A percentile compares a stretch with the other conserved stretches of the same genome.
Conservation (phyloP, 1,284 basidiomycete species). For the Phenoliferia sp. region DNA sequence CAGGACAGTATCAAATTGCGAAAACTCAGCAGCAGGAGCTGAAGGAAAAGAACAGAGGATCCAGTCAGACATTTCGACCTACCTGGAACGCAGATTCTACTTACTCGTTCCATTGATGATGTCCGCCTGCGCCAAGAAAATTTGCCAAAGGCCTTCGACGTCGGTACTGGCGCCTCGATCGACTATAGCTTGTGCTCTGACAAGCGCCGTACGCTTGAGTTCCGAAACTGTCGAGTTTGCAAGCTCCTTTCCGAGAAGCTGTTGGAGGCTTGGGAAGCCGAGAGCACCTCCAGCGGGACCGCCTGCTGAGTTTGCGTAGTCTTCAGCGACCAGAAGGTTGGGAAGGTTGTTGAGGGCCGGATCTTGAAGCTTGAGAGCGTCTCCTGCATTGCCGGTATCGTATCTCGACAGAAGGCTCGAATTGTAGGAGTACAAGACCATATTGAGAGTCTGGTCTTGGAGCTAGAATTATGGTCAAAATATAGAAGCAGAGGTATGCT, state of each 20-base stretch:
- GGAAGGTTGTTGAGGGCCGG: not conserved
- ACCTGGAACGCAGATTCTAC: not conserved
- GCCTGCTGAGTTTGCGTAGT: not conserved
- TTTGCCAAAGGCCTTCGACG: not conserved
- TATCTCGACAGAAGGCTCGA: no score
- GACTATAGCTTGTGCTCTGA: not conserved
- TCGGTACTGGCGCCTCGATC: not conserved
- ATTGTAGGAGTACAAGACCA: no score
- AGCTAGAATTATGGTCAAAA: not conserved
- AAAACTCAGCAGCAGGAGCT: not conserved
- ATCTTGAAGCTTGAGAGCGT: slow-evolving; percentile 1
- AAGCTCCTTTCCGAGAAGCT: not conserved
- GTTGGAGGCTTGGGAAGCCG: not conserved
- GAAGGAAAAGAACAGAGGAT: not conserved
- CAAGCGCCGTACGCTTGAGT: not conserved
- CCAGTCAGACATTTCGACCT: not conserved
- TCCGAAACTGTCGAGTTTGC: not conserved
- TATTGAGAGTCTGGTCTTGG: no score
- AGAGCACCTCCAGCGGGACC: not conserved
- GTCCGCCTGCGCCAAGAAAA: not conserved
- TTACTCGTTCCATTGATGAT: not conserved
- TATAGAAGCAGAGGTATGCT: not conserved
- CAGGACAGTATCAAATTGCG: not conserved
- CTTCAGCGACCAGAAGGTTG: not conserved
- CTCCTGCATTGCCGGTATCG: no score